Base-by-base conservation (phyloP, 1,139 yeast species). In the Kazachstania sp. region DNA sequence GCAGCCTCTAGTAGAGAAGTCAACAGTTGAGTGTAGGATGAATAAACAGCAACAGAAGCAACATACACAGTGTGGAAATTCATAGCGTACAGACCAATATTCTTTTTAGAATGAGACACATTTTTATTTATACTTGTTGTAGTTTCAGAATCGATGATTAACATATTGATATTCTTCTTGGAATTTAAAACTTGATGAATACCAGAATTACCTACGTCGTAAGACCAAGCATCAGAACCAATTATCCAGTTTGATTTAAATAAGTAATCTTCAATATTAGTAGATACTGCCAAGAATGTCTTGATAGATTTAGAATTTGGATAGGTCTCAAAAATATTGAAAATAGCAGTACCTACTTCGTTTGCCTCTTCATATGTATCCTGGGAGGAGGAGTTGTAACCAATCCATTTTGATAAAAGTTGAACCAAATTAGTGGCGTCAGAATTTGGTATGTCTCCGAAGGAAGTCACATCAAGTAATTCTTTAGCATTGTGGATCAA, bases 161-260 rank as follows among this genome's bases (percentile, higher is more conserved):
- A 77, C 78, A 90, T 77, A 66, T 90, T 90, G 58, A 90, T 70
- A 61, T 87, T 86, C 63, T 81, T 75, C 42, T 83, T 83, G 0
- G 92, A 81, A 34, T 88, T 70, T 43, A 90, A 72, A 15, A 87
- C 82, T 60, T 83, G 83, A 67, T 90, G 97, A 46, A 90, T 84
- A 65, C 97, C 96, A 9, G 95, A 84, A 54, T 86, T 74, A 36
- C 97, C 97, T 56, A 86, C 71, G 69, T 90, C 97, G 63, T 83
- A 88, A 19, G 96, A 78, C 97, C 98, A 90, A 34, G 95, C 80
- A 66, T 90, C 97, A 11, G 97, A 87, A 20, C 97, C 97, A 52
- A 90, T 73, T 53, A 90, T 72, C 98, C 98, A 90, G 51, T 79
- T 74, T 28, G 84, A 73, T 46, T 71, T 71, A 63, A 64, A 59